Conservation (phyloP, 2,329 filamentous ascomycete species). For the Fusarium concolor region DNA sequence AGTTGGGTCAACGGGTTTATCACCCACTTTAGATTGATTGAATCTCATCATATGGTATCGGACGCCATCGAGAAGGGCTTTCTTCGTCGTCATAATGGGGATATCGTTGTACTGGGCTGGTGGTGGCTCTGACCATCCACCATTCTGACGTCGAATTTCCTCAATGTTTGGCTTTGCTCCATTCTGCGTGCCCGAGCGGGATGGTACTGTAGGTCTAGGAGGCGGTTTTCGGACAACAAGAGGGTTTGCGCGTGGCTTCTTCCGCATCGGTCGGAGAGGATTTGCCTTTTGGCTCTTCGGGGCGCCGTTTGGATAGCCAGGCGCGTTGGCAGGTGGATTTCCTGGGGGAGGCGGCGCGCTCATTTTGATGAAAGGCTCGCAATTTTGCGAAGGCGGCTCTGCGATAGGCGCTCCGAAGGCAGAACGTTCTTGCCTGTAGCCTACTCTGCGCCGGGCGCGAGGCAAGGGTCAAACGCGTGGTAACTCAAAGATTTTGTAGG, state of each 20-base stretch:
- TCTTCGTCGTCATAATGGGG: constrained; percentile 86
- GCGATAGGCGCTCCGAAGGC: constrained; percentile 9
- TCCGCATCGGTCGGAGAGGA: constrained; percentile 56
- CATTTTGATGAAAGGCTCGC: constrained; percentile 51
- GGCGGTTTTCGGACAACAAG: constrained; percentile 67
- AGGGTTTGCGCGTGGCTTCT: constrained; percentile 66
- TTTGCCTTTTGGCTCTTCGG: constrained; percentile 50
- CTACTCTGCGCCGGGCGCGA: constrained; percentile 34
- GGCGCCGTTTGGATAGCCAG: constrained; percentile 51
- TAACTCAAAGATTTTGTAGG: background rate
- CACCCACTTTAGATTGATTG: constrained; percentile 64
- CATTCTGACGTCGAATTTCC: constrained; percentile 59
- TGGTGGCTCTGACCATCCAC: constrained; percentile 69
- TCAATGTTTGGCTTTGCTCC: constrained; percentile 54
- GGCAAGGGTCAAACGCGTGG: constrained; percentile 1
- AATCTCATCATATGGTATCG: constrained; percentile 92
- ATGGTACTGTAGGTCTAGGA: constrained; percentile 42
- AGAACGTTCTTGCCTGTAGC: constrained; percentile 31
- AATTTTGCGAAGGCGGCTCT: background rate
- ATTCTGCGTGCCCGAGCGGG: constrained; percentile 42
- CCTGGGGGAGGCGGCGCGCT: constrained; percentile 55
- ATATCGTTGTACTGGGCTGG: constrained; percentile 63
- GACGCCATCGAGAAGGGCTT: constrained; percentile 79
- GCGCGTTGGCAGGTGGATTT: constrained; percentile 41
- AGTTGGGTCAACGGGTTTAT: constrained; percentile 74